Percentiles rank a stretch among this genome's conserved stretches.
Conservation (phyloP, 345 rosid genomes). For the Moricandia moricandioides region DNA sequence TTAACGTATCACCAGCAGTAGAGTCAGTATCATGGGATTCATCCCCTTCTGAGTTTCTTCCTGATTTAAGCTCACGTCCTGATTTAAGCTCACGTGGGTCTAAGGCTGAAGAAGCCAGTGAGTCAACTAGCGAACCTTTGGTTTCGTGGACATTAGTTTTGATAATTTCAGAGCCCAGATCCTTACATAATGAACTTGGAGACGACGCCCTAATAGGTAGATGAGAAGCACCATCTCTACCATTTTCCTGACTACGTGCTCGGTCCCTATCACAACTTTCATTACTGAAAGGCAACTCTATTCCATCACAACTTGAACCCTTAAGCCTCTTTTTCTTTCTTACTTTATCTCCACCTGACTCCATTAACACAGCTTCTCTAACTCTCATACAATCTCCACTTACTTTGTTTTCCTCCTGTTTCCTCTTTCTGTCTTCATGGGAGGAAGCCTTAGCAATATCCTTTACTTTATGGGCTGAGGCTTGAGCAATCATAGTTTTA, state of each 20-base stretch:
- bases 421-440: conserved; percentile 57
- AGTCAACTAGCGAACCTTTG: conserved; percentile 53
- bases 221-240: conserved; percentile 29
- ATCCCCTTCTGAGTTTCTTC: conserved; percentile 32
- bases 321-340: conserved; percentile 62
- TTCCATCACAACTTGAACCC: conserved; percentile 54
- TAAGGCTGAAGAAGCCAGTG: conserved; percentile 53
- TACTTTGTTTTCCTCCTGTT: conserved; percentile 47
- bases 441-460: conserved; percentile 30
- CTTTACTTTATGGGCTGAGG: conserved; percentile 41
- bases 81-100: conserved; percentile 35
- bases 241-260: conserved; percentile 41
- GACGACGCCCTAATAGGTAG: conserved; percentile 48
- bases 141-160: conserved; percentile 37
- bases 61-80: conserved; percentile 36
- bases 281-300: conserved; percentile 55
- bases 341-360: conserved; percentile 53
- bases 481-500: conserved; percentile 34
- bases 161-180: conserved; percentile 48
- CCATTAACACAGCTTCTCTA: conserved; percentile 33
- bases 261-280: conserved; percentile 49
- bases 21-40: conserved; percentile 28
- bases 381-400: conserved; percentile 32
- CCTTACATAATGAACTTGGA: conserved; percentile 65
- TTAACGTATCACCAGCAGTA: conserved; percentile 26